phyloP scores from a whole-genome alignment of 225 moss, liverwort and hornwort species.

The Antitrichia curtipendula region DNA sequence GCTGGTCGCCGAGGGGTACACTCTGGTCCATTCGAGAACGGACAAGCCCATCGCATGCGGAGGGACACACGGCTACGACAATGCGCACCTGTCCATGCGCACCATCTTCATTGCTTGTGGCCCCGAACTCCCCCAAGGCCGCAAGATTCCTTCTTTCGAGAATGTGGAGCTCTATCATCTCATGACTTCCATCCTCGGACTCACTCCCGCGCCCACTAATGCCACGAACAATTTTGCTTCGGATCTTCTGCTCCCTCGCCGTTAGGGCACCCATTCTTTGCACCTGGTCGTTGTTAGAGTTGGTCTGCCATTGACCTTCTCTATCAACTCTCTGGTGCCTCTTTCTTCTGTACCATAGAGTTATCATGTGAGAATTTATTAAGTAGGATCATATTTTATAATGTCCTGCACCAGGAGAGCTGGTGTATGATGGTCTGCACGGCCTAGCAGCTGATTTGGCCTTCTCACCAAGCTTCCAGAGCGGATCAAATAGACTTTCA shows the following conservation, averaged over 20 bases:
- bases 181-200: slow-evolving; percentile 37
- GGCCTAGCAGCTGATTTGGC: not conserved
- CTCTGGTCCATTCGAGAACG: slow-evolving; percentile 18
- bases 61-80: slow-evolving; percentile 89
- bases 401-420: not conserved
- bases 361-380: not conserved
- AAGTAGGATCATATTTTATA: not conserved
- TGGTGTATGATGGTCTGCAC: not conserved
- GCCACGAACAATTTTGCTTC: slow-evolving; percentile 16
- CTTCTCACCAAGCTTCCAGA: not conserved
- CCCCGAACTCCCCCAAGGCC: slow-evolving; percentile 60
- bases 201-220: slow-evolving; percentile 42
- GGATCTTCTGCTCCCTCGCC: slow-evolving; percentile 26
- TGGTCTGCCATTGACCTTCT: not conserved
- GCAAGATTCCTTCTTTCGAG: slow-evolving; percentile 51
- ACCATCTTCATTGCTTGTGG: slow-evolving; percentile 77
- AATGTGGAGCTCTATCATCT: slow-evolving; percentile 57
- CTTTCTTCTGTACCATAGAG: slow-evolving; percentile 1
- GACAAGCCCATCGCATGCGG: slow-evolving; percentile 40
- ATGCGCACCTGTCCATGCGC: slow-evolving; percentile 64
- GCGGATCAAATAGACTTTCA: not conserved
- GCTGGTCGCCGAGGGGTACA: slow-evolving; percentile 70
- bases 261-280: slow-evolving; percentile 26
- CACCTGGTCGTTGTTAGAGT: not conserved
- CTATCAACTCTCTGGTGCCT: not conserved